Evolutionary conservation across 495 filamentous ascomycete species (phyloP).

Genomic region (Cercophora newfieldiana): DNA sequence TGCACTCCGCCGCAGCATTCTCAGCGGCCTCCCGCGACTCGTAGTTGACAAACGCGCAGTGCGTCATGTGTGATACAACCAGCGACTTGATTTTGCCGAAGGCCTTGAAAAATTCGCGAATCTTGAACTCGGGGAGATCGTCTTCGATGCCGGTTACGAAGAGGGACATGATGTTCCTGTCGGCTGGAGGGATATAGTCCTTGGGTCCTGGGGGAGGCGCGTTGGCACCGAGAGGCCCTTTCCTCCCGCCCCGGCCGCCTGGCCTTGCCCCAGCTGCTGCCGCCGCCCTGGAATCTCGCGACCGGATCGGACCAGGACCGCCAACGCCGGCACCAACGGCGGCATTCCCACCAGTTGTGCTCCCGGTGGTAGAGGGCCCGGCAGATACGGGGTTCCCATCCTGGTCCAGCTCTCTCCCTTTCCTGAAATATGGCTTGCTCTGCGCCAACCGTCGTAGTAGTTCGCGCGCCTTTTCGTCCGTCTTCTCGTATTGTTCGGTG

Average conservation of each 20-base stretch:
- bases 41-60: constrained; percentile 96
- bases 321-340: constrained; percentile 47
- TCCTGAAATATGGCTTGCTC: constrained; percentile 92
- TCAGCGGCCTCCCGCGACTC: constrained; percentile 79
- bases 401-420: constrained; percentile 64
- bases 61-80: constrained; percentile 93
- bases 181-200: constrained; percentile 80
- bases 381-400: constrained; percentile 49
- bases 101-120: constrained; percentile 84
- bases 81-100: constrained; percentile 86
- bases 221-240: constrained; percentile 64
- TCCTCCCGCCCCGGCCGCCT: constrained; percentile 38
- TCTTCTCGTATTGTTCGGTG: constrained; percentile 88
- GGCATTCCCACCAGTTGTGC: constrained; percentile 44
- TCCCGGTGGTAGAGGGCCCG: constrained; percentile 39
- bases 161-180: constrained; percentile 81
- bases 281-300: constrained; percentile 58
- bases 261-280: constrained; percentile 46
- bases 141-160: constrained; percentile 96
- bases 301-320: constrained; percentile 69
- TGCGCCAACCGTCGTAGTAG: constrained; percentile 80
- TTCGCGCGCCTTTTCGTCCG: constrained; percentile 92
- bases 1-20: constrained; percentile 75
- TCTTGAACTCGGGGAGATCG: constrained; percentile 86
- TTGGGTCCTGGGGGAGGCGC: constrained; percentile 72